phyloP scores from a whole-genome alignment of 2,329 filamentous ascomycete genomes.

The Cordyceps fumosorosea region DNA sequence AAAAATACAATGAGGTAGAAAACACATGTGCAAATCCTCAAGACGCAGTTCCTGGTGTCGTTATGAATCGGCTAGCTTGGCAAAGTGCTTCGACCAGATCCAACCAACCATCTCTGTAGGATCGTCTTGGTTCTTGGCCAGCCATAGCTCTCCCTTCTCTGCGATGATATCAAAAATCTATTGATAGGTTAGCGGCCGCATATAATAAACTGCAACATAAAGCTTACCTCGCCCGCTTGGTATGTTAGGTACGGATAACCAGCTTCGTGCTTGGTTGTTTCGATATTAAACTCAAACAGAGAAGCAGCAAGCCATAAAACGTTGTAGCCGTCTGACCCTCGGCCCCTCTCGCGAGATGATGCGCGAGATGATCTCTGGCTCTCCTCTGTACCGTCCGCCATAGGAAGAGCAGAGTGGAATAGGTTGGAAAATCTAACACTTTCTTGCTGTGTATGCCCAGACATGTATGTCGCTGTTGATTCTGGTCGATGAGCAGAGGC shows the following conservation, averaged over 20 bases:
- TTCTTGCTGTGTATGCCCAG: slow-evolving; percentile 38
- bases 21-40: not conserved
- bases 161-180: slow-evolving; percentile 86
- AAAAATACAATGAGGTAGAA: not conserved
- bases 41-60: not conserved
- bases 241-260: slow-evolving; percentile 96
- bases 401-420: slow-evolving; percentile 81
- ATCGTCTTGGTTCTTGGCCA: slow-evolving; percentile 96
- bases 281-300: slow-evolving; percentile 95
- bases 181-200: not conserved
- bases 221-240: slow-evolving; percentile 75
- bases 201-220: not conserved
- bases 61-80: slow-evolving; percentile 51
- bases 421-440: slow-evolving; percentile 62
- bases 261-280: slow-evolving; percentile 82
- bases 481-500: slow-evolving; percentile 41
- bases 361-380: slow-evolving; percentile 49
- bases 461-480: slow-evolving; percentile 49
- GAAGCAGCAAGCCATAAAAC: slow-evolving; percentile 89
- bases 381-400: slow-evolving; percentile 59
- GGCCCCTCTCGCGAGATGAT: slow-evolving; percentile 52
- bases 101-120: slow-evolving; percentile 72
- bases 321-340: slow-evolving; percentile 52
- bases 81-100: slow-evolving; percentile 99
- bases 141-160: slow-evolving; percentile 95